These are phyloP conservation scores for Triangularia verruculosa DNA, from an alignment of 2,329 filamentous ascomycete genomes.

Conservation along the genomic window DNA sequence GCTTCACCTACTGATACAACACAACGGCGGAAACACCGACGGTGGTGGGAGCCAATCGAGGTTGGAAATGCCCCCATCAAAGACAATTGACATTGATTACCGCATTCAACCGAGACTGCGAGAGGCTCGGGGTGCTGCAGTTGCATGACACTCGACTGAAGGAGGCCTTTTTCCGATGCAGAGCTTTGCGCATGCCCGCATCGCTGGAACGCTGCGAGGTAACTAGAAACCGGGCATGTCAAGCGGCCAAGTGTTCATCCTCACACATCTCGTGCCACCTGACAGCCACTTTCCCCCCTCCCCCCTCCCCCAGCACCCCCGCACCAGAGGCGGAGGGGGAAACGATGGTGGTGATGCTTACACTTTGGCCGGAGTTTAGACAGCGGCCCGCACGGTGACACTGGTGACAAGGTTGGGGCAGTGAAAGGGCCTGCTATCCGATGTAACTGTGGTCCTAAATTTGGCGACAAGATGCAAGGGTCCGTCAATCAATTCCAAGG, in stretches of 20 bases:
- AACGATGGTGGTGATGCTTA: background rate
- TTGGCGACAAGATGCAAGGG: slow-evolving; percentile 22
- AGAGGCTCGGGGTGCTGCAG: background rate
- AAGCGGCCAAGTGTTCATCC: background rate
- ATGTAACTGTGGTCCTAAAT: slow-evolving; percentile 22
- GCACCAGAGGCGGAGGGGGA: background rate
- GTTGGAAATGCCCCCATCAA: background rate
- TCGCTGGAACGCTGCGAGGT: slow-evolving; percentile 10
- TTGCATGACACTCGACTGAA: background rate
- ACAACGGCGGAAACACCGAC: background rate
- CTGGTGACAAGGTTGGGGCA: slow-evolving; percentile 8
- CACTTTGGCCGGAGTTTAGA: slow-evolving; percentile 11
- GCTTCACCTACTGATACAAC: background rate
- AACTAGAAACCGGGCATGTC: background rate
- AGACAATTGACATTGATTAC: background rate
- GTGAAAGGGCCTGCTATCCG: slow-evolving; percentile 10
- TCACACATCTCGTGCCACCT: slow-evolving; percentile 2
- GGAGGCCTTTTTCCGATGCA: slow-evolving; percentile 7
- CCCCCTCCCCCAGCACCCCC: slow-evolving; percentile 9
- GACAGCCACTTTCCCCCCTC: background rate
- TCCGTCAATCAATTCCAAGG: slow-evolving; percentile 14
- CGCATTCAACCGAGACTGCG: background rate
- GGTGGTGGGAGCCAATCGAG: background rate
- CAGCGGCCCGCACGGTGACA: slow-evolving; percentile 11
- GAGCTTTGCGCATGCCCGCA: slow-evolving; percentile 3